Percentiles rank a stretch among this genome's conserved stretches.
These are phyloP conservation scores for Oemleria cerasiformis DNA, from an alignment of 306 rosid genomes.

Conservation along the genomic window DNA sequence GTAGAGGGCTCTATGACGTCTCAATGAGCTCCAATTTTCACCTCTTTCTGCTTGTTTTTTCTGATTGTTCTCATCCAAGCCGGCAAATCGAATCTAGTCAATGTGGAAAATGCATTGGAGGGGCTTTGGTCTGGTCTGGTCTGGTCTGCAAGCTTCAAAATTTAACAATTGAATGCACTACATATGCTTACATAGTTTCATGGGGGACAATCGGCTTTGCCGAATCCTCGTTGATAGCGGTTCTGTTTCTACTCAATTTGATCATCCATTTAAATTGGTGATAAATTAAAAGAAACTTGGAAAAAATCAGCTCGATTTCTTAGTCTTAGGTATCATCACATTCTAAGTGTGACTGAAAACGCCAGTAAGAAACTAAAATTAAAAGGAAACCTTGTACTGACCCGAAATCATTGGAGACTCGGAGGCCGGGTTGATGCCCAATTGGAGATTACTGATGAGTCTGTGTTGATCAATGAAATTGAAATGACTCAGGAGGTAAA, in stretches of 20 bases:
- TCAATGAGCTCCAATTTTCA: background rate
- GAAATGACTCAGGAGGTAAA: background rate
- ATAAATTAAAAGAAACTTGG: background rate
- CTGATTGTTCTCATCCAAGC: conserved; percentile 17
- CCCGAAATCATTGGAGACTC: background rate
- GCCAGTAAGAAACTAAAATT: conserved; percentile 2
- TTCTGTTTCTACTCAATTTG: background rate
- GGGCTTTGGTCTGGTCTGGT: background rate
- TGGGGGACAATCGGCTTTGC: background rate
- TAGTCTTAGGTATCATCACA: background rate
- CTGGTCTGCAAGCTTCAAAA: background rate
- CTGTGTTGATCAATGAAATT: background rate
- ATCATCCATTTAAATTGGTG: background rate
- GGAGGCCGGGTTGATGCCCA: background rate
- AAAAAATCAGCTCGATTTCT: background rate
- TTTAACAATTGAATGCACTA: background rate
- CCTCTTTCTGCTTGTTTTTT: conserved; percentile 14
- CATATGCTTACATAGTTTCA: background rate
- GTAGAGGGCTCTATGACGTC: conserved; percentile 14
- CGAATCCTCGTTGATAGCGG: no score
- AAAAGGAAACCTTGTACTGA: background rate
- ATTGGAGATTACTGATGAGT: background rate
- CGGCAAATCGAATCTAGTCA: conserved; percentile 25
- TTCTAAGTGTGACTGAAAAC: background rate
- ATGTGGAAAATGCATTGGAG: background rate